These are phyloP conservation scores for Colletotrichum euphorbiae DNA, from an alignment of 2,329 filamentous ascomycete genomes.

Conservation along the genomic window DNA sequence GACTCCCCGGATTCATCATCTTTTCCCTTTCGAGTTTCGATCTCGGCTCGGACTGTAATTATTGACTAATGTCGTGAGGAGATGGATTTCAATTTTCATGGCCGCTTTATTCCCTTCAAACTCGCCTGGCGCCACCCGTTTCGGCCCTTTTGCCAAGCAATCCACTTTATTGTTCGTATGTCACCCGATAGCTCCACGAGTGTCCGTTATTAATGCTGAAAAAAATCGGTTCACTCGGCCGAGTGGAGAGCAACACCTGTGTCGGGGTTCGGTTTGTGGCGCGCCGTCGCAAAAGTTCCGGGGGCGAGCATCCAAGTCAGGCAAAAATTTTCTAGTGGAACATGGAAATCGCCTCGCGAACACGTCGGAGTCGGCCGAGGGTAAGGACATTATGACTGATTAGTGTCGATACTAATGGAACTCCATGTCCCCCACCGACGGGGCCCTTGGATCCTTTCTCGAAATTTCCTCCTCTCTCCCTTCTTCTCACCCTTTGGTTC, in stretches of 20 bases:
- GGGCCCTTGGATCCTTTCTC: constrained; percentile 3
- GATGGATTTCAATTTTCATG: too few relatives aligned
- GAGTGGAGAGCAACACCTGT: constrained; percentile 25
- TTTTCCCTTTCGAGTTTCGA: not conserved
- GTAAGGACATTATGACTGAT: constrained; percentile 27
- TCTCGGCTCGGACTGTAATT: constrained; percentile 27
- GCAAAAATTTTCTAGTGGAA: constrained; percentile 26
- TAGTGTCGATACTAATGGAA: constrained; percentile 20
- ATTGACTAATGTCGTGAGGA: constrained; percentile 33
- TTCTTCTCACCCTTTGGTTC: constrained; percentile 14
- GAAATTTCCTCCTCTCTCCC: constrained; percentile 23
- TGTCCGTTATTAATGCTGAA: constrained; percentile 13
- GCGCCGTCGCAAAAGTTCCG: constrained; percentile 33
- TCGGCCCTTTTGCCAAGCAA: constrained; percentile 37
- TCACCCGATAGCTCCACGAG: constrained; percentile 17
- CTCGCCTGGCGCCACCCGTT: constrained; percentile 37
- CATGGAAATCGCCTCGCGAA: constrained; percentile 16
- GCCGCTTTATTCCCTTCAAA: constrained; percentile 35
- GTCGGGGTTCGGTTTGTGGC: constrained; percentile 27
- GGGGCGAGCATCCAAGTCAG: constrained; percentile 18
- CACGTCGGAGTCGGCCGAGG: constrained; percentile 31
- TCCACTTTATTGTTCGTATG: constrained; percentile 18
- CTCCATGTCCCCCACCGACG: constrained; percentile 20
- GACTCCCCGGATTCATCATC: constrained; percentile 13
- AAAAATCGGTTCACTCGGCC: constrained; percentile 34